Base-by-base conservation (phyloP, 2,329 filamentous ascomycete species). In the Teratosphaeria zuluensis region DNA sequence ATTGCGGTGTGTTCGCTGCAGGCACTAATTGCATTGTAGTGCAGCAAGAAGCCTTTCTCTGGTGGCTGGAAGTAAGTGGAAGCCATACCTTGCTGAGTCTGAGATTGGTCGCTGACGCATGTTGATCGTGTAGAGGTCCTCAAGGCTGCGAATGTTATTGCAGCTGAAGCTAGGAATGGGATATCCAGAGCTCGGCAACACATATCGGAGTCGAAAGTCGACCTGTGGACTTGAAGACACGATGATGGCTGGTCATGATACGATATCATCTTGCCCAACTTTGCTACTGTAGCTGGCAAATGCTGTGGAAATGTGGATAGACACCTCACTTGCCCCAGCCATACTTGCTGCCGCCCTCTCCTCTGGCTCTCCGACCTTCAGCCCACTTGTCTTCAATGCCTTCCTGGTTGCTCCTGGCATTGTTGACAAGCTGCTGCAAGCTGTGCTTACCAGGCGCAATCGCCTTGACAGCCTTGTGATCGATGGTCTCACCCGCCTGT, bases 331-430 rank as follows among this genome's bases (percentile, higher is more conserved):
- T 55, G 35, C 54, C 35, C 54, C 54, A 96, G 4, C 92, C 92
- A 76, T 96, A 96, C 67, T 84, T 84, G 59, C 83, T 85, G 3
- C 88, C 89, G 21, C 90, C 90, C 33, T 96, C 91, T 66, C 84
- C 86, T 73, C 89, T 86, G 69, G 92, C 94, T 66, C 81, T 83
- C 76, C 83, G 86, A 5, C 90, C 89, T 65, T 86, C 79, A 21
- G 90, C 90, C 77, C 96, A 96, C 71, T 89, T 92, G 69, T 97
- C 92, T 74, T 96, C 91, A 64, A 96, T 76, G 2, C 90, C 91
- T 11, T 95, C 90, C 70, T 86, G 85, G 75, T 97, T 91, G 62
- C 81, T 89, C 65, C 84, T 84, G 30, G 89, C 92, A 61, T 88
- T 88, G 73, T 85, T 90, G 64, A 97, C 88, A 66, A 97, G 79